phyloP scores from a whole-genome alignment of 257 asterid species.

The Orobanche coerulescens region DNA sequence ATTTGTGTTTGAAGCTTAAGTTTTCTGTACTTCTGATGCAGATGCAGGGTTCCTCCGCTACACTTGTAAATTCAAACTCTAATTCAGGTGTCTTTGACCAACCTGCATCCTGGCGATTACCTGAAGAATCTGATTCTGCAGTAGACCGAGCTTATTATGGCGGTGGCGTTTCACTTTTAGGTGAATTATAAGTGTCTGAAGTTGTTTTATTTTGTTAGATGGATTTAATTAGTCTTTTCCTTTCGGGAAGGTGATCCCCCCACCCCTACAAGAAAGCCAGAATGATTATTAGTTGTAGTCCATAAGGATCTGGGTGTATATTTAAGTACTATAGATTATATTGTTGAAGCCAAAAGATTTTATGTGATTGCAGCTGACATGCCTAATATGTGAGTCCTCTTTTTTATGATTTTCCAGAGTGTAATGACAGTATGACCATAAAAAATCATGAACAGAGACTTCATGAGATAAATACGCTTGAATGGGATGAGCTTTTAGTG shows the following conservation, averaged over 20 bases:
- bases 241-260: too few species aligned
- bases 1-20: neutral
- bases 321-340: neutral
- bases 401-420: slow-evolving; percentile 43
- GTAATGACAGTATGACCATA: slow-evolving; percentile 30
- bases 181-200: slow-evolving; percentile 28
- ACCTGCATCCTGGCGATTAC: slow-evolving; percentile 32
- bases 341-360: slow-evolving; percentile 7
- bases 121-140: slow-evolving; percentile 43
- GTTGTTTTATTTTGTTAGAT: slow-evolving; percentile 1
- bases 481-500: slow-evolving; percentile 94
- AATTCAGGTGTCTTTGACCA: slow-evolving; percentile 31
- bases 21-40: slow-evolving; percentile 27
- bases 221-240: neutral
- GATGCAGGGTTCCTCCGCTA: slow-evolving; percentile 62
- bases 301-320: too few species aligned
- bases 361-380: slow-evolving; percentile 16
- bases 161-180: slow-evolving; percentile 27
- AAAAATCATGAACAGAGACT: slow-evolving; percentile 67
- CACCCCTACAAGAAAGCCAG: too few species aligned
- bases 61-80: slow-evolving; percentile 47
- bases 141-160: slow-evolving; percentile 25
- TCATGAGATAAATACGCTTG: slow-evolving; percentile 85
- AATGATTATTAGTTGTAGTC: too few species aligned
- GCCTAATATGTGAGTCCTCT: slow-evolving; percentile 18